Conservation (phyloP, 805 yeast genomes). For the Metschnikowia proteae region DNA sequence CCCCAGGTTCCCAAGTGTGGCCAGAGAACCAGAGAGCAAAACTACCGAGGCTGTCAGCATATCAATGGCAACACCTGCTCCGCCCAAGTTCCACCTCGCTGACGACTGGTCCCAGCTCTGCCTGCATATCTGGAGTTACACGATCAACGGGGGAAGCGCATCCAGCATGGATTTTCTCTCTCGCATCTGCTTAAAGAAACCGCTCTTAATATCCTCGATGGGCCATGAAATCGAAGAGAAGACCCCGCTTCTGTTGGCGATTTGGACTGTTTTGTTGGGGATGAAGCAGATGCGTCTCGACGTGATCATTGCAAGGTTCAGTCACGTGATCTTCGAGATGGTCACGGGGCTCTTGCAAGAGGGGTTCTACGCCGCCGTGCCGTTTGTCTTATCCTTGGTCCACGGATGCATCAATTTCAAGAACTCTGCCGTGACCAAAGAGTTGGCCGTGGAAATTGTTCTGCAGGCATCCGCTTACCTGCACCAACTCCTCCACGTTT, state of each 20-base stretch:
- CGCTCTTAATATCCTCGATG: constrained; percentile 1
- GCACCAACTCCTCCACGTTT: constrained; percentile 21
- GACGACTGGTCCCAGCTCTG: constrained; percentile 33
- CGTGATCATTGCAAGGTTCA: constrained; percentile 42
- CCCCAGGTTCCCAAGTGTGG: not conserved
- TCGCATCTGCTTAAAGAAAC: constrained; percentile 26
- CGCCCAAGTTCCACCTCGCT: constrained; percentile 21
- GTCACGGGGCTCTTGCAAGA: constrained; percentile 25
- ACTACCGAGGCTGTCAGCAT: not conserved
- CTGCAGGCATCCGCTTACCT: constrained; percentile 18
- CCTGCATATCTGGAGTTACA: constrained; percentile 34
- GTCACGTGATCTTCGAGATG: constrained; percentile 20
- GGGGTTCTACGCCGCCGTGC: constrained; percentile 41
- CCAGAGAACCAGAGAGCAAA: not conserved
- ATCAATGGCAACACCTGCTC: not conserved
- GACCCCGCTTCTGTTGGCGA: constrained; percentile 39
- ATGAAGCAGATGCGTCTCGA: constrained; percentile 49
- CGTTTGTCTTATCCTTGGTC: constrained; percentile 57
- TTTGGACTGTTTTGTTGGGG: constrained; percentile 42
- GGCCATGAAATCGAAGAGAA: constrained; percentile 23
- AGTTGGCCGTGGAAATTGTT: constrained; percentile 24
- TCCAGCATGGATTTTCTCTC: constrained; percentile 31
- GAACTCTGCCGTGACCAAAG: constrained; percentile 53
- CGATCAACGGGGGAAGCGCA: constrained; percentile 34
- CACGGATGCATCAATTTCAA: constrained; percentile 55